Percentiles rank a stretch among this genome's conserved stretches.
phyloP scores from a whole-genome alignment of 495 filamentous ascomycete genomes.

The Astrocystis sublimbata region DNA sequence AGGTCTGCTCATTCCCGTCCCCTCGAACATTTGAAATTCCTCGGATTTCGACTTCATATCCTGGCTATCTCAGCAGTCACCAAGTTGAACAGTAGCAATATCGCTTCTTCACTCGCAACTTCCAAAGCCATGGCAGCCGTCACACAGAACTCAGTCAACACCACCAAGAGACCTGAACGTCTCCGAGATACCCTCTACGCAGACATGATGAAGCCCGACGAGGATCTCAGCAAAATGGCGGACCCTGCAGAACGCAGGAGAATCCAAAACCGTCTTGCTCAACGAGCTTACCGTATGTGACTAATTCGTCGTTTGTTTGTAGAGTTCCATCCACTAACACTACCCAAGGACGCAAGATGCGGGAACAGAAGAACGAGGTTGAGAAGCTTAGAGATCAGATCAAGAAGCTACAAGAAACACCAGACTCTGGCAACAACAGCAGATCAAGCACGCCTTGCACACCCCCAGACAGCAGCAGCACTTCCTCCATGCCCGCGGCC shows the following conservation, averaged over 20 bases:
- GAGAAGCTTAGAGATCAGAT: conserved; percentile 22
- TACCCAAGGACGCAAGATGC: conserved; percentile 20
- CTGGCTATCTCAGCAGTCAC: conserved; percentile 3
- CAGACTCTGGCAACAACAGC: conserved; percentile 17
- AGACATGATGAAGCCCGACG: conserved; percentile 63
- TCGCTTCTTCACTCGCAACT: conserved; percentile 11
- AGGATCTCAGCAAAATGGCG: conserved; percentile 89
- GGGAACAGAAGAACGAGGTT: conserved; percentile 23
- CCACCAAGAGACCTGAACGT: conserved; percentile 20
- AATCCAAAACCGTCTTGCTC: conserved; percentile 83
- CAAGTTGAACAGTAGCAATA: conserved; percentile 7
- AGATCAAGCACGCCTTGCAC: conserved; percentile 19
- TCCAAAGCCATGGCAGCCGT: conserved; percentile 17
- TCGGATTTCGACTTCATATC: conserved; percentile 12
- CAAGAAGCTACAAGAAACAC: conserved; percentile 21
- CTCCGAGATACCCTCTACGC: conserved; percentile 21
- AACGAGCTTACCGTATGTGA: conserved; percentile 80
- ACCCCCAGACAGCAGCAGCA: conserved; percentile 12
- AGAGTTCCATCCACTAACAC: background rate
- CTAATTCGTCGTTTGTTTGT: background rate
- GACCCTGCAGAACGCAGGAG: conserved; percentile 76
- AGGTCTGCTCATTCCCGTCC: conserved; percentile 10
- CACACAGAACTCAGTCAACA: conserved; percentile 8
- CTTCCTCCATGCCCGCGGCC: conserved; percentile 9
- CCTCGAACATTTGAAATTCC: conserved; percentile 13